Evolutionary conservation across 73 alveolate genomes (phyloP).

Genomic region (Symbiodinium pilosum): DNA sequence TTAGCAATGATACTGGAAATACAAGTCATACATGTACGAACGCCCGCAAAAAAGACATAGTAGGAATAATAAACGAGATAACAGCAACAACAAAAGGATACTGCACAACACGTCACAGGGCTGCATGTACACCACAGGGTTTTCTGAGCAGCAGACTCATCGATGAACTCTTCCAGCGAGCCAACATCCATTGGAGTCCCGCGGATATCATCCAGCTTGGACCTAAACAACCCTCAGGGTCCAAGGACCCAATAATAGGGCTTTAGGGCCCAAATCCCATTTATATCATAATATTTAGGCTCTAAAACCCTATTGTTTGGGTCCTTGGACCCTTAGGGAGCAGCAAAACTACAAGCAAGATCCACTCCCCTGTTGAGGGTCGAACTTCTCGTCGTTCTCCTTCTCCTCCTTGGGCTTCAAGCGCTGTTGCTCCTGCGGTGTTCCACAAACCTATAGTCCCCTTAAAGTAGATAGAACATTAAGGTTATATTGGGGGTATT

Average conservation of each 20-base stretch:
- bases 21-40: no score
- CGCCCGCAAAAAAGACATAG: no score
- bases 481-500: no score
- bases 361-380: neutral
- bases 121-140: constrained; percentile 42
- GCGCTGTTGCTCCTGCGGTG: constrained; percentile 97
- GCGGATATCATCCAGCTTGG: constrained; percentile 98
- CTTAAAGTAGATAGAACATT: neutral
- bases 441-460: neutral
- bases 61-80: no score
- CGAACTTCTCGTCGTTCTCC: constrained; percentile 82
- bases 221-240: no score
- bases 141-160: constrained; percentile 97
- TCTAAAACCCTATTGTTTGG: no score
- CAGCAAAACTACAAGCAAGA: neutral
- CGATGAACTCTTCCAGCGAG: constrained; percentile 99
- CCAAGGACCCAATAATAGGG: neutral
- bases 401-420: constrained; percentile 98
- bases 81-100: no score
- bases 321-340: no score
- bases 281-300: no score
- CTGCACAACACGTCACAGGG: no score
- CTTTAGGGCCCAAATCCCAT: no score
- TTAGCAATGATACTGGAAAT: neutral
- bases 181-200: constrained; percentile 99